These are phyloP conservation scores for Ceratobasidium sp. DNA, from an alignment of 1,284 basidiomycete species.

Conservation along the genomic window DNA sequence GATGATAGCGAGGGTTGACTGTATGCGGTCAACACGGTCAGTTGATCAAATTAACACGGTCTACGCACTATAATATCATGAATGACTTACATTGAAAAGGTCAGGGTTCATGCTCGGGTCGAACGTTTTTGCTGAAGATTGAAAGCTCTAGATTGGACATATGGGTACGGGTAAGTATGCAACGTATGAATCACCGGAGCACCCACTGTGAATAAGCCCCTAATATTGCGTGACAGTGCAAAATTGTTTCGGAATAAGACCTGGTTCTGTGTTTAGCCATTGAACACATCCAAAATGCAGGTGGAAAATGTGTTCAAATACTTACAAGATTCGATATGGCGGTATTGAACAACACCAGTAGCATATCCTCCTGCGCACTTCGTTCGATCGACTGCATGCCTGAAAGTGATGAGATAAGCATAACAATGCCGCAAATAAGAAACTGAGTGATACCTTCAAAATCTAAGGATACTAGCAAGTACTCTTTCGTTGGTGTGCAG, in stretches of 20 bases:
- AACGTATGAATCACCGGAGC: too few relatives aligned
- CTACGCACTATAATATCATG: too few relatives aligned
- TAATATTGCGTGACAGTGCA: slow-evolving; percentile 54
- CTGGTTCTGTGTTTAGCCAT: background rate
- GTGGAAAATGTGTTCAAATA: too few relatives aligned
- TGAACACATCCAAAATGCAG: background rate
- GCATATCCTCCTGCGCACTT: slow-evolving; percentile 69
- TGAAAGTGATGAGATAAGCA: slow-evolving; percentile 47
- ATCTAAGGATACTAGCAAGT: slow-evolving; percentile 68
- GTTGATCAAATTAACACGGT: too few relatives aligned
- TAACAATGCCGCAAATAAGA: too few relatives aligned
- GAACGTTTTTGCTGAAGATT: slow-evolving; percentile 67
- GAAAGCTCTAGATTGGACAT: slow-evolving; percentile 62
- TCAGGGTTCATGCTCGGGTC: slow-evolving; percentile 68
- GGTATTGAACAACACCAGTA: slow-evolving; percentile 71
- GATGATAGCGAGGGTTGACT: slow-evolving; percentile 68
- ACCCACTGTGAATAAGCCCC: slow-evolving; percentile 60
- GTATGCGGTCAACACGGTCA: too few relatives aligned
- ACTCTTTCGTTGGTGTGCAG: slow-evolving; percentile 64
- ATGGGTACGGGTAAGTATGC: too few relatives aligned
- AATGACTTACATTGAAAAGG: slow-evolving; percentile 57
- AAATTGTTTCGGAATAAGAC: slow-evolving; percentile 61
- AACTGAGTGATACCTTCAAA: slow-evolving; percentile 63
- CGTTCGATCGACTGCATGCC: slow-evolving; percentile 72
- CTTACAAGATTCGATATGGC: slow-evolving; percentile 66